A percentile compares a stretch with the other conserved stretches of the same genome.
Conservation (phyloP, 768 basidiomycete genomes). For the Lactarius psammicola region DNA sequence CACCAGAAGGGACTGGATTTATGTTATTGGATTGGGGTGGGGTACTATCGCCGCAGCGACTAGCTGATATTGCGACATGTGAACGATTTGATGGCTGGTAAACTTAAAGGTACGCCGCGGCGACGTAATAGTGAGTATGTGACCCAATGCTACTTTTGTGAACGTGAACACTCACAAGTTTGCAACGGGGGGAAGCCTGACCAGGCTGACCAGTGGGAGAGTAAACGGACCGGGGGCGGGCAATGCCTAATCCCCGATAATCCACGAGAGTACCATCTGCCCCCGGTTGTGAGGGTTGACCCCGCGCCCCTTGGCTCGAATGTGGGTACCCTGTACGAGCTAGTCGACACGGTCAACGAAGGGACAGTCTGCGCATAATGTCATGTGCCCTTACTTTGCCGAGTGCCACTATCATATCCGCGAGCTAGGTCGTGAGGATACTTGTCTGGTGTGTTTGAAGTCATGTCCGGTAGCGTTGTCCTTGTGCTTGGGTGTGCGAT, state of each 20-base stretch:
- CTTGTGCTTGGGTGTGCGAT: not conserved
- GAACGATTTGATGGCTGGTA: not conserved
- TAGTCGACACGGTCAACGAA: not conserved
- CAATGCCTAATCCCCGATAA: not conserved
- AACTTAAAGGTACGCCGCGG: not conserved
- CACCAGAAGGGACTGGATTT: not conserved
- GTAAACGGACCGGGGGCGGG: too few relatives aligned
- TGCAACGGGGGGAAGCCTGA: not conserved
- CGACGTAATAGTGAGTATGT: not conserved
- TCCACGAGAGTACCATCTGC: not conserved
- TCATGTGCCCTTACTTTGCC: not conserved
- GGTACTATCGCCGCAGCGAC: not conserved
- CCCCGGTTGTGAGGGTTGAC: not conserved
- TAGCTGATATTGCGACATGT: not conserved
- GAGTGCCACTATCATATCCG: not conserved
- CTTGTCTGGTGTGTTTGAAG: not conserved
- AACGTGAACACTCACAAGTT: not conserved
- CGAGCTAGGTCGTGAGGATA: not conserved
- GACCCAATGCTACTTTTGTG: not conserved
- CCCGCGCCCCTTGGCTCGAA: not conserved
- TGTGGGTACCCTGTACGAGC: not conserved
- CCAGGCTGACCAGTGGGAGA: not conserved
- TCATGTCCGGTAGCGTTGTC: not conserved
- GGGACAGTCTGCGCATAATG: not conserved
- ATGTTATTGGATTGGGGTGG: not conserved